Evolutionary conservation across 1,284 basidiomycete genomes (phyloP).

Genomic region (Trichosporon inkin): DNA sequence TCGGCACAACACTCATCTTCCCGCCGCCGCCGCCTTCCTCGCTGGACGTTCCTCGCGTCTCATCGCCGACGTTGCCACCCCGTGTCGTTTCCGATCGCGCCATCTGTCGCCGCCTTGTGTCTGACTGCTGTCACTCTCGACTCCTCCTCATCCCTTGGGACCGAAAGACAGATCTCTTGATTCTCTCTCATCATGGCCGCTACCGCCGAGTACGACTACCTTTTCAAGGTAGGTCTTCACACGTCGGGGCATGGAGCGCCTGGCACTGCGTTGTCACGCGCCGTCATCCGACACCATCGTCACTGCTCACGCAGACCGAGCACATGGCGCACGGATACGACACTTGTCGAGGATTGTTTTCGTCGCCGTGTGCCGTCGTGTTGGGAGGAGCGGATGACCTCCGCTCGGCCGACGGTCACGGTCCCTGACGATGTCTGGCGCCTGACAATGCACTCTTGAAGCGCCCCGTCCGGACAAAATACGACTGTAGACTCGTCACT

Average conservation of each 20-base stretch:
- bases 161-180: neutral
- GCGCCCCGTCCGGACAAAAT: neutral
- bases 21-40: too few relatives aligned
- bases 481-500: neutral
- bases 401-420: neutral
- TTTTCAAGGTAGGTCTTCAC: conserved; percentile 65
- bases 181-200: conserved; percentile 29
- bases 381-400: neutral
- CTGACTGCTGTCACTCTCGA: neutral
- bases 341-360: neutral
- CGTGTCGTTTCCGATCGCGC: too few relatives aligned
- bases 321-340: neutral
- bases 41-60: too few relatives aligned
- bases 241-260: neutral
- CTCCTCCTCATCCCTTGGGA: neutral
- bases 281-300: neutral
- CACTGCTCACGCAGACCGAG: neutral
- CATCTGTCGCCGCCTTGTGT: too few relatives aligned
- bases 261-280: conserved; percentile 2
- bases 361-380: neutral
- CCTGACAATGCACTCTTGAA: neutral
- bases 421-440: neutral
- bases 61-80: too few relatives aligned
- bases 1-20: too few relatives aligned
- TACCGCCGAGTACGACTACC: conserved; percentile 92